Evolutionary conservation across 23 red algal genomes (phyloP), one percentile per base, ranked within the genome.

Genomic region (Gracilaria gracilis): DNA sequence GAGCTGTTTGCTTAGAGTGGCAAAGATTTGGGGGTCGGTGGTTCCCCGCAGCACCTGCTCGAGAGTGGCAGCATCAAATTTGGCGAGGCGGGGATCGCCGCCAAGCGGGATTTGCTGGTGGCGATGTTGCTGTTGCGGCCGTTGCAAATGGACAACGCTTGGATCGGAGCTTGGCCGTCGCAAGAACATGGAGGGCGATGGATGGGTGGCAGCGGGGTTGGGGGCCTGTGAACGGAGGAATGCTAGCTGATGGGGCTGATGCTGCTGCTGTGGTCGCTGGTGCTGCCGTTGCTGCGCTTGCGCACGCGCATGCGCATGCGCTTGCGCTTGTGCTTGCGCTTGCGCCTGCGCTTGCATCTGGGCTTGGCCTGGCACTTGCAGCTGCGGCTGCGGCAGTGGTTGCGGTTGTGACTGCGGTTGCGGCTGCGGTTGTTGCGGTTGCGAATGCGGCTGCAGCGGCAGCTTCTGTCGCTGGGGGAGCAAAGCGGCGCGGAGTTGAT

Each of bases 1-100:
- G 67, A 73, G 67, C 35, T 73, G 67, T 40, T 73, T 73, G 67
- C 67, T 73, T 20, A 73, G 67, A 2, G 67, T 44, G 35, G 67
- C 67, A 24, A 29, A 73, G 20, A 73, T 42, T 37, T 73, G 33
- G 20, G 67, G 67, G 34, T 73, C 35, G 6, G 19, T 73, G 1
- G 67, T 73, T 37, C 16, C 20, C 5, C 67, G 67, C 35, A 73
- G 15, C 33, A 73, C 67, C 20, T 73, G 67, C 67, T 73, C 67
- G 31, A 73, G 34, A 44, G 67, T 73, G 28, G 67, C 67, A 15
- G 35, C 67, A 44, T 73, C 67, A n/a, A 73, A 73, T 29, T 73
- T 37, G 12, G 67, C 67, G 38, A 73, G 67, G 20, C 67, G 67
- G 35, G 67, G 67, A 42, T 73, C 67, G 24, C 67, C 67, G 24